Conservation (phyloP, 2,329 filamentous ascomycete species). For the Colletotrichum sp. region DNA sequence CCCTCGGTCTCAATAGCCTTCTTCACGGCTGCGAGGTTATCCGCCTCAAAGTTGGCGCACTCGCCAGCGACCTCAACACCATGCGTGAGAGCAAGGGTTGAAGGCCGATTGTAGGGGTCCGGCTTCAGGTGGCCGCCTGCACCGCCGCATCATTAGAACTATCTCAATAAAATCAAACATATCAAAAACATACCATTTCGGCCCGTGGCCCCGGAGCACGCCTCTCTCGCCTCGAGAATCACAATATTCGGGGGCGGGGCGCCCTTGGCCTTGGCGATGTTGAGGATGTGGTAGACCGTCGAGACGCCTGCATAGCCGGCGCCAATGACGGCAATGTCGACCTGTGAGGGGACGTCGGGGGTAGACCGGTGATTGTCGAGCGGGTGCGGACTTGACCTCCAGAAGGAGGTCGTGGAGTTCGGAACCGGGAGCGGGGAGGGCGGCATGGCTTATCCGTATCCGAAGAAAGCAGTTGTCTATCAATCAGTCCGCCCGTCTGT, state of each 20-base stretch:
- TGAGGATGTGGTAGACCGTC: slow-evolving; percentile 22
- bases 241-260: slow-evolving; percentile 33
- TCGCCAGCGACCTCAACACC: slow-evolving; percentile 27
- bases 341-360: slow-evolving; percentile 13
- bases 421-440: slow-evolving; percentile 15
- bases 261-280: slow-evolving; percentile 32
- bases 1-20: slow-evolving; percentile 38
- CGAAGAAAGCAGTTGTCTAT: background rate
- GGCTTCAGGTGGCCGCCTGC: slow-evolving; percentile 55
- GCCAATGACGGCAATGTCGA: slow-evolving; percentile 20
- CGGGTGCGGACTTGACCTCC: slow-evolving; percentile 16
- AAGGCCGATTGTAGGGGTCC: slow-evolving; percentile 58
- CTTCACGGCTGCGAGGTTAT: slow-evolving; percentile 40
- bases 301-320: slow-evolving; percentile 22
- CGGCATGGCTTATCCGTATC: background rate
- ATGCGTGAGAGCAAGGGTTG: slow-evolving; percentile 57
- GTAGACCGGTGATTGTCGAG: slow-evolving; percentile 24
- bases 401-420: slow-evolving; percentile 22
- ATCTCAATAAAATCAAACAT: slow-evolving; percentile 46
- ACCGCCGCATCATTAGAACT: slow-evolving; percentile 31
- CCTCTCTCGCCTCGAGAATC: slow-evolving; percentile 53
- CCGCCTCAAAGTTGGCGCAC: slow-evolving; percentile 54
- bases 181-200: slow-evolving; percentile 48
- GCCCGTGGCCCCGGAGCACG: slow-evolving; percentile 58
- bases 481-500: background rate